phyloP scores from a whole-genome alignment of 179 eudicot genomes.

The Patellifolia procumbens region DNA sequence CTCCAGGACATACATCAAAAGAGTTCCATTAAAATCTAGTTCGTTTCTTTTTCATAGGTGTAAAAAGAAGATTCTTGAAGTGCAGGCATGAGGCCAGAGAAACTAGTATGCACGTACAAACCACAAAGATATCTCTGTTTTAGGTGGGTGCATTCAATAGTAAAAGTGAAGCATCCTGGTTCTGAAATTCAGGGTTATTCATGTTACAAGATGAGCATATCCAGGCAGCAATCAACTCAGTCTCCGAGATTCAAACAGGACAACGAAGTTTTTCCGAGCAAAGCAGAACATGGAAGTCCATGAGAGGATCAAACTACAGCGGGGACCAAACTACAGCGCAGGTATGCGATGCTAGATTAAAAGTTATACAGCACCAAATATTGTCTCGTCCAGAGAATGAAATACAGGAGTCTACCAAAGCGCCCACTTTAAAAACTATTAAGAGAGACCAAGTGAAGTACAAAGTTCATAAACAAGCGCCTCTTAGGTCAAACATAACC shows the following conservation, averaged over 20 bases:
- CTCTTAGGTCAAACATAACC: not conserved
- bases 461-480: not conserved
- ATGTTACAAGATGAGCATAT: not conserved
- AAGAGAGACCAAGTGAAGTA: not conserved
- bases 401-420: not conserved
- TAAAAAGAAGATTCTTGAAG: not conserved
- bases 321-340: not conserved
- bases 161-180: constrained; percentile 3
- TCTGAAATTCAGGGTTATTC: not conserved
- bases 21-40: constrained; percentile 33
- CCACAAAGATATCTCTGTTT: constrained; percentile 3
- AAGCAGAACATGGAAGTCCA: constrained; percentile 4
- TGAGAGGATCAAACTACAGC: not conserved
- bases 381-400: not conserved
- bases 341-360: constrained; percentile 5
- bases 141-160: not conserved
- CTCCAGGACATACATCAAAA: constrained; percentile 16
- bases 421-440: not conserved
- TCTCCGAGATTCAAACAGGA: not conserved
- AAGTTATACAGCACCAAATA: not conserved
- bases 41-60: constrained; percentile 38
- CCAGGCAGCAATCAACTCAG: not conserved
- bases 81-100: constrained; percentile 18
- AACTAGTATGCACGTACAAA: not conserved
- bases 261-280: not conserved